Conservation (phyloP, 345 rosid genomes). For the Salix exigua region DNA sequence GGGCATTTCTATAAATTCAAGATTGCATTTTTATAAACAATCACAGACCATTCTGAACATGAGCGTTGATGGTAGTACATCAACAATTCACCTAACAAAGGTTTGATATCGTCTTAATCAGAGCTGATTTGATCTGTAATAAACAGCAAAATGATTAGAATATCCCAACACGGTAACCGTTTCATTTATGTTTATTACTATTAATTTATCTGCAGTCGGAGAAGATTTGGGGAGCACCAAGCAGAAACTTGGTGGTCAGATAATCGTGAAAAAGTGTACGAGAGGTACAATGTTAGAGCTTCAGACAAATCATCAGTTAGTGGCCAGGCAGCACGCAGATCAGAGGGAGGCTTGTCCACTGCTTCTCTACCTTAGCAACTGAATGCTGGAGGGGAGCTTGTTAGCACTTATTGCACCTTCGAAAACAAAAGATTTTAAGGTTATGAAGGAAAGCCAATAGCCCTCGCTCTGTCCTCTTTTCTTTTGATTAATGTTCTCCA, state of each 20-base stretch:
- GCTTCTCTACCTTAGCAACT: slow-evolving; percentile 43
- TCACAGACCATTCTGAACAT: background rate
- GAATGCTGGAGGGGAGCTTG: slow-evolving; percentile 18
- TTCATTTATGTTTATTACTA: background rate
- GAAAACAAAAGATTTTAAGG: background rate
- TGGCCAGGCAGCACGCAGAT: slow-evolving; percentile 45
- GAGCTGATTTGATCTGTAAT: too few relatives aligned
- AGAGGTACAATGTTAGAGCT: slow-evolving; percentile 70
- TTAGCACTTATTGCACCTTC: slow-evolving; percentile 18
- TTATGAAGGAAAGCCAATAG: slow-evolving; percentile 4
- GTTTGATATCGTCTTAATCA: background rate
- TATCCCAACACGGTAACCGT: background rate
- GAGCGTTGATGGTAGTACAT: background rate
- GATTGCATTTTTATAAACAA: background rate
- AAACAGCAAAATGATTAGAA: background rate
- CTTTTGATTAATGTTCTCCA: slow-evolving; percentile 5
- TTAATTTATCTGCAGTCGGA: slow-evolving; percentile 52
- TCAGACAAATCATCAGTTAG: slow-evolving; percentile 62
- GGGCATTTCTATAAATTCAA: background rate
- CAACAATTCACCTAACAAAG: too few relatives aligned
- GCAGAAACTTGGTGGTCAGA: slow-evolving; percentile 98
- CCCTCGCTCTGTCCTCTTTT: slow-evolving; percentile 9
- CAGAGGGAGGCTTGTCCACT: slow-evolving; percentile 53
- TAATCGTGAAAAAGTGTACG: slow-evolving; percentile 89
- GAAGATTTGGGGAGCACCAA: slow-evolving; percentile 92